Conservation (phyloP, 2,329 filamentous ascomycete genomes). For the Microsporum audouinii region DNA sequence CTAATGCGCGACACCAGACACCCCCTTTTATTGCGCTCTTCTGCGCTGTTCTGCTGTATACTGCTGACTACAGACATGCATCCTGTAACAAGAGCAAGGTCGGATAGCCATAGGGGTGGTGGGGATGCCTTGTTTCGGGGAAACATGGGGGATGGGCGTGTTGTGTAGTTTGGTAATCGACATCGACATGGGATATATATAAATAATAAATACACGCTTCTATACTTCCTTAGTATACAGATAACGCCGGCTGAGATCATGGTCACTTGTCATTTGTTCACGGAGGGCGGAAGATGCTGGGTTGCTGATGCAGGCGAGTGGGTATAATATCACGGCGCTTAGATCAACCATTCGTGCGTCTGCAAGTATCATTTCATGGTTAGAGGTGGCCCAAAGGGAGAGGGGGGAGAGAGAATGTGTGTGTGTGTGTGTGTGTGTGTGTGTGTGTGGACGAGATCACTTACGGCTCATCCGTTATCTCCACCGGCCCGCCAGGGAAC, state of each 20-base stretch:
- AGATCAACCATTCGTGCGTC: slow-evolving; percentile 4
- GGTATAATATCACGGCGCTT: not conserved
- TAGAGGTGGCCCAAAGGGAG: not conserved
- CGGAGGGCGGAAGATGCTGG: not conserved
- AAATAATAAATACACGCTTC: not conserved
- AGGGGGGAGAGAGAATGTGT: no score
- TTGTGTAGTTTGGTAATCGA: not conserved
- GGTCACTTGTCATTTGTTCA: not conserved
- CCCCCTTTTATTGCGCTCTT: not conserved
- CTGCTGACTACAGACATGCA: slow-evolving; percentile 1
- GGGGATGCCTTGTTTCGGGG: not conserved
- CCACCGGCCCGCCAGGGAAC: slow-evolving; percentile 9
- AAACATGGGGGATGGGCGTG: not conserved
- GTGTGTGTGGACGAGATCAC: not conserved
- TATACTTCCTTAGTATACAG: not conserved
- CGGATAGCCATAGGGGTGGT: not conserved
- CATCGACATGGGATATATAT: not conserved
- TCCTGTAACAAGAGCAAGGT: not conserved
- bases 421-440: no score
- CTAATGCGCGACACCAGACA: slow-evolving; percentile 3
- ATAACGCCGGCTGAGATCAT: slow-evolving; percentile 3
- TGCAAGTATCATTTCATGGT: not conserved
- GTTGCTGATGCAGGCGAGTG: not conserved
- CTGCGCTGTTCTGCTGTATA: not conserved
- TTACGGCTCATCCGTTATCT: slow-evolving; percentile 15